Evolutionary conservation across 2,329 filamentous ascomycete genomes (phyloP).

Genomic region (Penicillium oxalicum): DNA sequence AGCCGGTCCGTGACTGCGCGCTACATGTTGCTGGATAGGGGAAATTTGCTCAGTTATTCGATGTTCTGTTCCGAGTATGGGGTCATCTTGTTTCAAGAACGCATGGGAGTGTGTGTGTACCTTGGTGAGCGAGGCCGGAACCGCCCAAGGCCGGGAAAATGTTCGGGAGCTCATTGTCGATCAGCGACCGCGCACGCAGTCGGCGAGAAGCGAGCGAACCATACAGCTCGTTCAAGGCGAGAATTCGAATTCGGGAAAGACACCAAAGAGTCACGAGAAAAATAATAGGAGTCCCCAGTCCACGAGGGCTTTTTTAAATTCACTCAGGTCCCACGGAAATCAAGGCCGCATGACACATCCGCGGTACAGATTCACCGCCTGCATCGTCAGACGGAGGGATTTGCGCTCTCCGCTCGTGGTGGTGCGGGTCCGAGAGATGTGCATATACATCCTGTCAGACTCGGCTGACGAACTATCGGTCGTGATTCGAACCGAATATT

Average conservation of each 20-base stretch:
- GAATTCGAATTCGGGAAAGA: slow-evolving; percentile 1
- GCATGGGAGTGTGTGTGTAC: slow-evolving; percentile 13
- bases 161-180: slow-evolving; percentile 33
- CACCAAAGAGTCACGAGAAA: neutral
- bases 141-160: slow-evolving; percentile 27
- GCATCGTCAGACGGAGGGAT: slow-evolving; percentile 4
- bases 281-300: neutral
- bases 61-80: neutral
- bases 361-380: slow-evolving; percentile 16
- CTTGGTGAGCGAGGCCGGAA: slow-evolving; percentile 25
- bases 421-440: neutral
- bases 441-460: neutral
- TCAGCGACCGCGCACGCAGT: slow-evolving; percentile 11
- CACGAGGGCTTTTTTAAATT: neutral
- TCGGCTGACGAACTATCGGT: neutral
- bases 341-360: slow-evolving; percentile 15
- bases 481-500: no score
- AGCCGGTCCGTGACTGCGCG: slow-evolving; percentile 12
- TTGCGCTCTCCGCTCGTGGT: neutral
- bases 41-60: neutral
- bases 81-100: neutral
- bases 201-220: slow-evolving; percentile 8
- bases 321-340: slow-evolving; percentile 3
- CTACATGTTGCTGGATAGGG: slow-evolving; percentile 16
- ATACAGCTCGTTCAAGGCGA: neutral